A percentile compares a stretch with the other conserved stretches of the same genome.
Conservation (phyloP, 495 filamentous ascomycete species). For the Lophiostoma macrostomum region DNA sequence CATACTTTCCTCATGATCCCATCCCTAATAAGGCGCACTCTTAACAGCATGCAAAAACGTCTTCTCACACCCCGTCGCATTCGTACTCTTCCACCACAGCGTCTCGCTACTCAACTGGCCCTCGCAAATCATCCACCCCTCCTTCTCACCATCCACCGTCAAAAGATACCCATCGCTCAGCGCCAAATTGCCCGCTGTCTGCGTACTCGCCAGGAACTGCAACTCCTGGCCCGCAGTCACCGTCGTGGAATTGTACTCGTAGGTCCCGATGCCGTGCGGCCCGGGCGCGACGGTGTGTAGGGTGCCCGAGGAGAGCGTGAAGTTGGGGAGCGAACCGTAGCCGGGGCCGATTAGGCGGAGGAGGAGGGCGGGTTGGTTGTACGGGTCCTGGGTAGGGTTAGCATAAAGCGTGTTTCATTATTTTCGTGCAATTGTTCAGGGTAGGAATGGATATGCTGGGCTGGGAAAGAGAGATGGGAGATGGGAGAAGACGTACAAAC, state of each 20-base stretch:
- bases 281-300: slow-evolving; percentile 22
- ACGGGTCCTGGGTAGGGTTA: slow-evolving; percentile 18
- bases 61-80: slow-evolving; percentile 23
- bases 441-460: background rate
- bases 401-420: background rate
- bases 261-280: slow-evolving; percentile 26
- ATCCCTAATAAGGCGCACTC: slow-evolving; percentile 34
- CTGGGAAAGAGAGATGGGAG: background rate
- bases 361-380: slow-evolving; percentile 29
- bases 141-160: slow-evolving; percentile 31
- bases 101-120: slow-evolving; percentile 24
- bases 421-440: background rate
- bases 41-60: slow-evolving; percentile 36
- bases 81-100: slow-evolving; percentile 34
- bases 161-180: slow-evolving; percentile 33
- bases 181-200: slow-evolving; percentile 28
- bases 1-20: too few species aligned
- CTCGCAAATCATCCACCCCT: slow-evolving; percentile 36
- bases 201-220: slow-evolving; percentile 16
- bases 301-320: slow-evolving; percentile 34
- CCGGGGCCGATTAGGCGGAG: slow-evolving; percentile 35
- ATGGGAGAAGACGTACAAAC: slow-evolving; percentile 15
- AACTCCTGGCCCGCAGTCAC: slow-evolving; percentile 25
- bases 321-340: slow-evolving; percentile 34
- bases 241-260: slow-evolving; percentile 31